Evolutionary conservation across 2,329 filamentous ascomycete species (phyloP), one percentile per base, ranked within the genome.

Genomic region (Alternaria conjuncta): DNA sequence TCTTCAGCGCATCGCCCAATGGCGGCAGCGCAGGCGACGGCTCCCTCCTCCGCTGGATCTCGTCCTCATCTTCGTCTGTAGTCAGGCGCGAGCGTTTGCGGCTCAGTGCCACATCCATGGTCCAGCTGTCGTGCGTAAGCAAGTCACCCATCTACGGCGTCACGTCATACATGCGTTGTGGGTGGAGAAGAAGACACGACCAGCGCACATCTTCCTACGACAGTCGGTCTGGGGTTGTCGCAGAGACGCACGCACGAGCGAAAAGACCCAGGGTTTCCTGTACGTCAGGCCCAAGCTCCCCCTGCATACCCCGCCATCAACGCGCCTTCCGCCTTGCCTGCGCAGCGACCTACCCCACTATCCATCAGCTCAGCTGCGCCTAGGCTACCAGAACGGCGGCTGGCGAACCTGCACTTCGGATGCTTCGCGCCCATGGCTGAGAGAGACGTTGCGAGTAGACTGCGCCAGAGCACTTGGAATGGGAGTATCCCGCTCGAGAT

Each of bases 401-500:
- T 46, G 50, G 55, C 56, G 59, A 57, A 60, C 9, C 43, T 63
- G 64, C 62, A 63, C 58, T 47, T 57, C 45, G 46, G 54, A 55
- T 55, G 54, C 44, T 55, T 61, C 26, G 54, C 54, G 49, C 45
- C 49, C 12, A 64, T 64, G 72, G 67, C 55, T 68, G 67, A 73
- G 15, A 73, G 71, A 69, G 77, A 80, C 68, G 74, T 82, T 59
- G 66, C 75, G 28, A 73, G 74, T 64, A 73, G 68, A 56, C 75
- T 86, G 54, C 84, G 85, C 63, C 77, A 83, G 72, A 82, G 80
- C 66, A 81, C 90, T 68, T 90, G 88, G 88, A 80, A 84, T 61
- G 88, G 87, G 45, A 84, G 82, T 30, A 80, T 90, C 49, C 87
- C 88, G 23, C 79, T 90, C 28, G 85, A 89, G 71, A 89, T 90